Evolutionary conservation across 768 basidiomycete species (phyloP).

Genomic region (Lactarius trivialis): DNA sequence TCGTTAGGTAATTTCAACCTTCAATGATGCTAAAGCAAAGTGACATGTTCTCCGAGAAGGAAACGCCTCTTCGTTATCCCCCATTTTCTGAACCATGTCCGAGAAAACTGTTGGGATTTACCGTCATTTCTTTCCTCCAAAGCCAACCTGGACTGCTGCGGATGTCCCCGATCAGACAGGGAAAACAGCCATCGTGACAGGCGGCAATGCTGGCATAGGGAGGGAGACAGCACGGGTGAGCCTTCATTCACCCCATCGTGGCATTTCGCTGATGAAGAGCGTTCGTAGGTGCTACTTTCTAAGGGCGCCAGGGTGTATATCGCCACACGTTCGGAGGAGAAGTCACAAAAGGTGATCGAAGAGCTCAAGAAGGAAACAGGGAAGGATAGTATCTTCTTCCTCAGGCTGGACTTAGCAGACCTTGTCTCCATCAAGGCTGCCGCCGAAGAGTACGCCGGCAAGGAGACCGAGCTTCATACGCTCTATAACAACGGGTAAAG

Average conservation of each 20-base stretch:
- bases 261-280: background rate
- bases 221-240: conserved; percentile 18
- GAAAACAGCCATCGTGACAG: conserved; percentile 13
- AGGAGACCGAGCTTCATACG: conserved; percentile 10
- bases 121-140: conserved; percentile 9
- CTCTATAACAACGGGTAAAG: conserved; percentile 10
- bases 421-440: background rate
- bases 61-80: too few relatives aligned
- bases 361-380: conserved; percentile 13
- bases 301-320: conserved; percentile 22
- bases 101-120: background rate
- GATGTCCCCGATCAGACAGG: conserved; percentile 18
- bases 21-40: too few relatives aligned
- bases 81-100: background rate
- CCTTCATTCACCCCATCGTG: background rate
- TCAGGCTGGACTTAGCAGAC: conserved; percentile 13
- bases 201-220: conserved; percentile 15
- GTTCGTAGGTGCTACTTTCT: conserved; percentile 8
- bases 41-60: too few relatives aligned
- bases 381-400: conserved; percentile 7
- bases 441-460: conserved; percentile 9
- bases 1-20: too few relatives aligned
- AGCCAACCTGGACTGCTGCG: conserved; percentile 12
- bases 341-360: background rate
- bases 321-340: conserved; percentile 6